These are phyloP conservation scores for Nigrospora oryzae DNA, from an alignment of 2,329 filamentous ascomycete species.

Conservation along the genomic window DNA sequence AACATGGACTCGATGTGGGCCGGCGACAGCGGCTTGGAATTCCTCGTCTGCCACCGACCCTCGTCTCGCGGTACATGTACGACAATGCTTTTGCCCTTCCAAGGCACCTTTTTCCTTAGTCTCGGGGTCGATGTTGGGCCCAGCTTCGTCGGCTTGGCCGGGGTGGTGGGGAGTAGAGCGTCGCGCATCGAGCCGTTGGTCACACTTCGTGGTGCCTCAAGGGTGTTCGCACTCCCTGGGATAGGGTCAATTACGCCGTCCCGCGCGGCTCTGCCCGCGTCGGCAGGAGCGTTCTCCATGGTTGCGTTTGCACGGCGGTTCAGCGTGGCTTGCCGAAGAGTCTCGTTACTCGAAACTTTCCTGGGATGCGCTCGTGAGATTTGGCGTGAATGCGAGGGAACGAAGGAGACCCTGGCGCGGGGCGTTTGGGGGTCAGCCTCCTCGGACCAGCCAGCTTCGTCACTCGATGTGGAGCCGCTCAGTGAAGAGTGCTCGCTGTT, in stretches of 20 bases:
- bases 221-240: slow-evolving; percentile 5
- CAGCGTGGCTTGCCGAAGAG: slow-evolving; percentile 33
- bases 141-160: slow-evolving; percentile 22
- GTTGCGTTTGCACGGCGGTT: slow-evolving; percentile 12
- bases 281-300: slow-evolving; percentile 17
- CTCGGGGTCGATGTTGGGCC: slow-evolving; percentile 41
- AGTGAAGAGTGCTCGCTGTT: slow-evolving; percentile 69
- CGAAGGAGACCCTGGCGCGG: slow-evolving; percentile 26
- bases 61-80: slow-evolving; percentile 63
- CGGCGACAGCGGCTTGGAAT: slow-evolving; percentile 44
- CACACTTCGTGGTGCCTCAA: not conserved
- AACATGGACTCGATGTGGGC: slow-evolving; percentile 54
- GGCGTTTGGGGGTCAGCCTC: slow-evolving; percentile 40
- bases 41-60: slow-evolving; percentile 50
- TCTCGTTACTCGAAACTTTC: slow-evolving; percentile 47
- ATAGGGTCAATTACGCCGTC: slow-evolving; percentile 19
- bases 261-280: slow-evolving; percentile 7
- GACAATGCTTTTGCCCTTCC: slow-evolving; percentile 68
- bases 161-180: slow-evolving; percentile 13
- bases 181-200: slow-evolving; percentile 7
- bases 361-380: slow-evolving; percentile 29
- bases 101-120: slow-evolving; percentile 62
- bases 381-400: slow-evolving; percentile 11
- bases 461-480: slow-evolving; percentile 53
- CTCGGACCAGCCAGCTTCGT: slow-evolving; percentile 38